phyloP scores from a whole-genome alignment of 2,329 filamentous ascomycete genomes.

The Fusarium incarnatum region DNA sequence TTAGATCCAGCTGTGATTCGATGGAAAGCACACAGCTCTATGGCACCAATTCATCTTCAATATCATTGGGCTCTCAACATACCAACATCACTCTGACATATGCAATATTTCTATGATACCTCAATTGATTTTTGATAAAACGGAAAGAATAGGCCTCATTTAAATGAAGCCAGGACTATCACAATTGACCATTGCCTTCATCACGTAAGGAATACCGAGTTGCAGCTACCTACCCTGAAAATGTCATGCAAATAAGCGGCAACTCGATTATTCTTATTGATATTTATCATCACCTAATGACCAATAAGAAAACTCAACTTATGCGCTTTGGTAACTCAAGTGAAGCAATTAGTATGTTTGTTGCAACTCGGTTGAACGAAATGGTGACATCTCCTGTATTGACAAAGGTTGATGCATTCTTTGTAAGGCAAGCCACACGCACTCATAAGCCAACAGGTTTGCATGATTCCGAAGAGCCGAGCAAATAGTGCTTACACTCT shows the following conservation, averaged over 20 bases:
- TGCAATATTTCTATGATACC: not conserved
- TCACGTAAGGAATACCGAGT: not conserved
- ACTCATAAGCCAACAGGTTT: constrained; percentile 20
- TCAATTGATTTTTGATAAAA: not conserved
- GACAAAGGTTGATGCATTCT: constrained; percentile 23
- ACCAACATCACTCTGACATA: not conserved
- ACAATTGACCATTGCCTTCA: not conserved
- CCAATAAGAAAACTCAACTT: not conserved
- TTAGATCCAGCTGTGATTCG: not conserved
- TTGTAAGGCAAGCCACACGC: constrained; percentile 30
- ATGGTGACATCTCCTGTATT: not conserved
- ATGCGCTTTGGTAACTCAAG: not conserved
- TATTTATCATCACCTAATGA: not conserved
- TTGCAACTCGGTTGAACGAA: not conserved
- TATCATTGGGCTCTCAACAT: not conserved
- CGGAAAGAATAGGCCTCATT: not conserved
- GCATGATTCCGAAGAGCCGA: constrained; percentile 11
- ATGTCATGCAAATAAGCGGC: not conserved
- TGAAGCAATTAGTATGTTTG: not conserved
- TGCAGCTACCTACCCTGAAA: not conserved
- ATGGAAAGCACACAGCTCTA: not conserved
- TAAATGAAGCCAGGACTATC: not conserved
- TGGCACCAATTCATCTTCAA: not conserved
- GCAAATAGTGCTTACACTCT: not conserved
- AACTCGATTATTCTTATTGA: not conserved